phyloP scores from a whole-genome alignment of 352 stramenopile genomes.

The Pythium brassicae region DNA sequence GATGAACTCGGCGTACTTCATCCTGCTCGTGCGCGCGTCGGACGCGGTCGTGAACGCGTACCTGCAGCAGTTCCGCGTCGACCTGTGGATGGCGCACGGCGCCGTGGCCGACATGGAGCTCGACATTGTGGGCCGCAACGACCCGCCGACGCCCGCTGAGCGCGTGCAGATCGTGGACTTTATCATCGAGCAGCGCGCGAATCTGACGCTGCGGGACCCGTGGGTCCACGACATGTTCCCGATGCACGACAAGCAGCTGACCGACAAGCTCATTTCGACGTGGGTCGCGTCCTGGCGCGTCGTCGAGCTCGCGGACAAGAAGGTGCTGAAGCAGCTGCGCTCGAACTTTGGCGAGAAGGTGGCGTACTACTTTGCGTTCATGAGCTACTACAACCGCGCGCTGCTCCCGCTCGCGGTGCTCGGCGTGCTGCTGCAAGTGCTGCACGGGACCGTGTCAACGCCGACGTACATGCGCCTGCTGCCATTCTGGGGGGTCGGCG shows the following conservation, averaged over 20 bases:
- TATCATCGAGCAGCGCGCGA: conserved; percentile 74
- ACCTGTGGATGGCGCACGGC: conserved; percentile 80
- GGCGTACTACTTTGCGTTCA: conserved; percentile 84
- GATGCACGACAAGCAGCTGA: conserved; percentile 72
- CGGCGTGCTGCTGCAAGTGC: conserved; percentile 51
- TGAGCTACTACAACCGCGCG: conserved; percentile 79
- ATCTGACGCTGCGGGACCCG: conserved; percentile 44
- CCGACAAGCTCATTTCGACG: conserved; percentile 55
- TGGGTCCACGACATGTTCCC: conserved; percentile 86
- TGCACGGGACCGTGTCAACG: conserved; percentile 49
- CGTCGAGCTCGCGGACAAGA: conserved; percentile 48
- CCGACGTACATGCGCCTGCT: conserved; percentile 75
- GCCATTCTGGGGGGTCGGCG: conserved; percentile 75
- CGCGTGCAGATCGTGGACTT: conserved; percentile 83
- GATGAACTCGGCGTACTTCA: conserved; percentile 79
- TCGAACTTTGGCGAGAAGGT: conserved; percentile 87
- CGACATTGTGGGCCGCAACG: conserved; percentile 53
- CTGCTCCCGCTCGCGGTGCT: conserved; percentile 70
- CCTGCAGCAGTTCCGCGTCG: conserved; percentile 59
- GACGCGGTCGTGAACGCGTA: conserved; percentile 59
- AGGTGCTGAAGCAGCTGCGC: conserved; percentile 57
- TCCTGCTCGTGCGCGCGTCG: conserved; percentile 61
- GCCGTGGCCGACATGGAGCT: conserved; percentile 74
- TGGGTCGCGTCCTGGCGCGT: conserved; percentile 66
- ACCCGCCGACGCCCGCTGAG: conserved; percentile 68